Evolutionary conservation across 2,329 filamentous ascomycete species (phyloP).

Genomic region (Alternaria angustiovoidea): DNA sequence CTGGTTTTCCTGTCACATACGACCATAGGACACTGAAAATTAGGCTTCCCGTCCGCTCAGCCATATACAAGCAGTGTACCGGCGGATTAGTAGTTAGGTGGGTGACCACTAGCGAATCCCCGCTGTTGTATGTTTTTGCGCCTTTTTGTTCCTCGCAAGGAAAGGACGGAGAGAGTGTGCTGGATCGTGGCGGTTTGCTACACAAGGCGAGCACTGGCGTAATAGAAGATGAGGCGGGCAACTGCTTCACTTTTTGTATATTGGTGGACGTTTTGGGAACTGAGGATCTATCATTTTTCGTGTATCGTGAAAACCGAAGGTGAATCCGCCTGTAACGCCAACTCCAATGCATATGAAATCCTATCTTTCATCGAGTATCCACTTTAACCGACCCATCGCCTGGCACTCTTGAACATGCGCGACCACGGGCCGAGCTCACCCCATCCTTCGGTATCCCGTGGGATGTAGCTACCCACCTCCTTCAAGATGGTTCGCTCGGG

Average conservation of each 20-base stretch:
- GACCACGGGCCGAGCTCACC: constrained; percentile 86
- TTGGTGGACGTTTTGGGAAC: not conserved
- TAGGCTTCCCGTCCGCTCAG: not conserved
- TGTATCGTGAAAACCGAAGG: constrained; percentile 1
- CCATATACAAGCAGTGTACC: not conserved
- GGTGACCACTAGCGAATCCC: not conserved
- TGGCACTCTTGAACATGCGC: constrained; percentile 84
- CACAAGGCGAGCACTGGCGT: not conserved
- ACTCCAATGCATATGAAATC: not conserved
- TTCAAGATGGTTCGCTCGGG: constrained; percentile 88
- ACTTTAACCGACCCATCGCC: constrained; percentile 78
- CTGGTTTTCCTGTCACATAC: not conserved
- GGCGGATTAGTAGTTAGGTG: not conserved
- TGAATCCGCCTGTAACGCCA: constrained; percentile 7
- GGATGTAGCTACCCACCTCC: constrained; percentile 79
- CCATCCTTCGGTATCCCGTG: constrained; percentile 71
- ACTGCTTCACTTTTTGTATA: not conserved
- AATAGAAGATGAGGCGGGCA: not conserved
- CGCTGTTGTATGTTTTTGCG: not conserved
- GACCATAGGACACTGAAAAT: not conserved
- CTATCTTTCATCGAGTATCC: not conserved
- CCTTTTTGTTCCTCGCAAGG: not conserved
- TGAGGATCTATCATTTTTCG: constrained; percentile 9
- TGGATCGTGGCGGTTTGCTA: not conserved
- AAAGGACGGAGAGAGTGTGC: not conserved